Evolutionary conservation across 2,329 filamentous ascomycete genomes (phyloP), one percentile per base, ranked within the genome.

Genomic region (Apiospora aurea): DNA sequence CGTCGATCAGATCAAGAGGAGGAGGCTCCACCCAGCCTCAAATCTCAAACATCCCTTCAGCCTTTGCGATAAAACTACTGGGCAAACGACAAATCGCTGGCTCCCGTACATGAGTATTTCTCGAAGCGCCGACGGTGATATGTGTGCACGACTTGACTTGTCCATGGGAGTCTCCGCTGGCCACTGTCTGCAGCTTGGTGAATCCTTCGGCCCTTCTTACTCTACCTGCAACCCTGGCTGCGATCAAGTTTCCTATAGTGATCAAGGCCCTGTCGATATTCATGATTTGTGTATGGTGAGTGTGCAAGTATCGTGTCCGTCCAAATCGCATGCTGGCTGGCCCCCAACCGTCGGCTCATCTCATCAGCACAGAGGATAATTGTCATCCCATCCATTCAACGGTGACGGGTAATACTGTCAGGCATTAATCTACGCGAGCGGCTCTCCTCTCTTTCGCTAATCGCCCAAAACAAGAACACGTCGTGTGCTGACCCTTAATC

Each of bases 41-140:
- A 64, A 64, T 64, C 57, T 64, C 34, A 64, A 64, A 64, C 57
- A 64, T 64, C 57, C 57, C 4, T 64, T 64, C 57, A 64, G 57
- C 57, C 34, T 64, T 18, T 41, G 29, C 57, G 57, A 64, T 64
- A 64, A 41, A 64, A 64, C 34, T 64, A 64, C 34, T 64, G 57
- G 57, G 34, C 41, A 64, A 41, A 41, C 57, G 10, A 41, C 57
- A 64, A 41, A 64, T 34, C 34, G 57, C 34, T 41, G 16, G 41
- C 21, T 10, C 3, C 53, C 18, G 53, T 29, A 64, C 57, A 64
- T 64, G 34, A 34, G 57, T 14, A 41, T 61, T 34, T 24, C 16
- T 61, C 57, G 57, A 38, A 64, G 57, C 57, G 57, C 57, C 57
- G 57, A 41, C 57, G 1, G 26, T 29, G 26, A 29, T 64, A 64